phyloP scores from a whole-genome alignment of 2,329 filamentous ascomycete genomes.

The Fusarium sp. region DNA sequence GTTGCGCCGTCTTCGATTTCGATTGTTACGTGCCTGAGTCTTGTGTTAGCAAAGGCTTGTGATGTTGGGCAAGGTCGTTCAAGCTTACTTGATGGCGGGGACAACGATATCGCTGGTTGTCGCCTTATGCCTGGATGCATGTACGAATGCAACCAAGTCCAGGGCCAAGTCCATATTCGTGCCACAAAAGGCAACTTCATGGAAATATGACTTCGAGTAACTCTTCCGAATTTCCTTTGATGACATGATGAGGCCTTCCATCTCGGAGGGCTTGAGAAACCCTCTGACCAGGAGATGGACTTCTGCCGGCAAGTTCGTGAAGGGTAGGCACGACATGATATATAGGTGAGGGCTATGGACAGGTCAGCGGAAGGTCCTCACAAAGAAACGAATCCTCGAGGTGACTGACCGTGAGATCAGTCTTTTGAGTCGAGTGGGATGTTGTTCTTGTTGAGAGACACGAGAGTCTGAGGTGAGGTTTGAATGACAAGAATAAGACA shows the following conservation, averaged over 20 bases:
- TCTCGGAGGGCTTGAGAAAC: neutral
- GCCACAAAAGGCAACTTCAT: accelerated
- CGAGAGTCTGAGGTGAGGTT: too few species aligned
- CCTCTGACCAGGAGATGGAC: too few species aligned
- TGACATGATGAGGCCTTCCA: accelerated
- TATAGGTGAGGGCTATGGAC: accelerated
- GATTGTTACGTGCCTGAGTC: neutral
- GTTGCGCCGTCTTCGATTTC: too few species aligned
- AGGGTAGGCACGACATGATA: too few species aligned
- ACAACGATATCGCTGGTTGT: neutral
- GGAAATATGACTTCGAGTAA: accelerated
- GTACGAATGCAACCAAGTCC: accelerated
- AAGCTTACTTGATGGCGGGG: neutral
- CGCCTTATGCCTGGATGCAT: too few species aligned
- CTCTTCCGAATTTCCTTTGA: accelerated
- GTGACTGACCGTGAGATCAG: too few species aligned
- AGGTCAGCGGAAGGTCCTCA: neutral
- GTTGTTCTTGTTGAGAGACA: neutral
- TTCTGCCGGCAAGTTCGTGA: too few species aligned
- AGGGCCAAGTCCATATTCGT: accelerated
- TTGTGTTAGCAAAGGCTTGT: neutral
- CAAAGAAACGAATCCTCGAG: too few species aligned
- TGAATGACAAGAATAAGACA: neutral
- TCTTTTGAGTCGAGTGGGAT: too few species aligned
- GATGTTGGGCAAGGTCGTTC: too few species aligned